Base-by-base conservation (phyloP, 2,329 filamentous ascomycete genomes). In the Calonectria hawksworthii region DNA sequence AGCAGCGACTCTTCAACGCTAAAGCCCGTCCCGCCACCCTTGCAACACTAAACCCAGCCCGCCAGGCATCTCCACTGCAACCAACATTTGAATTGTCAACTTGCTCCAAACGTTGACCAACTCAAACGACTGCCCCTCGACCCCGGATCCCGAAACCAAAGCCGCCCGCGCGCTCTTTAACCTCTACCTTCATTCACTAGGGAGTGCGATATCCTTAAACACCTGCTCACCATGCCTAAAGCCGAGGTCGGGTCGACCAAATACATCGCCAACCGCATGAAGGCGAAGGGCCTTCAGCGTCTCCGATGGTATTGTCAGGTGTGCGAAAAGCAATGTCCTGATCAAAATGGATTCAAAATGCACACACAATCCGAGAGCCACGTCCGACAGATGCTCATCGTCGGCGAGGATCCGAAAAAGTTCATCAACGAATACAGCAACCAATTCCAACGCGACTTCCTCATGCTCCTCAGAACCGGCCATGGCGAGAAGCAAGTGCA, bases 171-270 rank as follows among this genome's bases (percentile, higher is more conserved):
- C 14, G 8, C 23, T 13, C 3, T 9, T 28, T n/a, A 18, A 21
- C 36, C 7, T 28, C 18, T 18, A 16, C 8, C 10, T 23, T 23
- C 4, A 61, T 50, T 16, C 65, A 10, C 30, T 34, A 64, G 8
- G 8, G 18, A 41, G 6, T n/a, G 13, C 21, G 38, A 21, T 28
- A n/a, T 41, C 28, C 63, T 38, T 59, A 16, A 32, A 36, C 23
- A 13, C 63, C 75, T 80, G 80, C 82, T 68, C 87, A 93, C 83
- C 68, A 99, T 99, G 96, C 93, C 94, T 68, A 95, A 95, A 88
- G 97, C 97, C 81, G 97, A 99, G 88, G 93, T 95, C 69, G 97
- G 97, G 77, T 95, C 93, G 72, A 95, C 94, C n/a, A 99, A 98
- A 87, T 92, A 95, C 84, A 90, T 99, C 74, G 92, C 91, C 86